A percentile compares a stretch with the other conserved stretches of the same genome.
These are phyloP conservation scores for Chrysanthemum seticuspe DNA, from an alignment of 129 eudicot species.

Conservation along the genomic window DNA sequence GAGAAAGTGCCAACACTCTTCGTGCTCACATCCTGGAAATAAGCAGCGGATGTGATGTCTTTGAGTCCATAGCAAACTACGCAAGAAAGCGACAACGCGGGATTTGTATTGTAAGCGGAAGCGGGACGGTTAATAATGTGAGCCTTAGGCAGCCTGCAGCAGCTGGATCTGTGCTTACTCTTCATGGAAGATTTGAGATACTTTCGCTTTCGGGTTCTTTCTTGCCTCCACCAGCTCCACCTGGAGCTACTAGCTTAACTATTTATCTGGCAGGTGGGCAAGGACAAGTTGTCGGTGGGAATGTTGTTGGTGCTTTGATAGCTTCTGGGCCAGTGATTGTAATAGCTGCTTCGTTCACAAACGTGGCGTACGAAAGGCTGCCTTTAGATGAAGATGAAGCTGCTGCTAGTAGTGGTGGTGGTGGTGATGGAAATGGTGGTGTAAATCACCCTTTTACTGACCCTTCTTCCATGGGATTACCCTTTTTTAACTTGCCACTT, in stretches of 20 bases:
- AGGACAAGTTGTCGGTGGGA: constrained; percentile 78
- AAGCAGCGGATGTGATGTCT: constrained; percentile 65
- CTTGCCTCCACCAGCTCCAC: constrained; percentile 87
- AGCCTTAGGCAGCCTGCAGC: constrained; percentile 70
- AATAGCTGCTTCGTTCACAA: constrained; percentile 75
- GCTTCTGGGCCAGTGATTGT: constrained; percentile 82
- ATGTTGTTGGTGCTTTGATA: constrained; percentile 69
- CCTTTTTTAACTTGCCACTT: constrained; percentile 64
- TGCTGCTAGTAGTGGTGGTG: constrained; percentile 27
- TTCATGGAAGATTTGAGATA: constrained; percentile 83
- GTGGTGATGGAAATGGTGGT: constrained; percentile 29
- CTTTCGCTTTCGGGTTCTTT: constrained; percentile 74
- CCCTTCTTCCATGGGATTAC: constrained; percentile 65
- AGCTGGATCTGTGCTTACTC: constrained; percentile 62
- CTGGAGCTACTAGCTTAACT: constrained; percentile 78
- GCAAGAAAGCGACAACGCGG: constrained; percentile 71
- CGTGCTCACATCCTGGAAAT: constrained; percentile 79
- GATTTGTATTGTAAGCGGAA: constrained; percentile 66
- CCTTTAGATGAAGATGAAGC: constrained; percentile 75
- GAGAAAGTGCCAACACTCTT: constrained; percentile 82
- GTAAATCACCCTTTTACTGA: constrained; percentile 44
- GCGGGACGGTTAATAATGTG: constrained; percentile 76
- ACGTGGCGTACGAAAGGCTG: constrained; percentile 80
- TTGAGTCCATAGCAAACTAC: constrained; percentile 62
- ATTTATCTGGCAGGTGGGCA: constrained; percentile 86